These are phyloP conservation scores for Umbilicaria muhlenbergii DNA, from an alignment of 495 filamentous ascomycete genomes.

Conservation along the genomic window DNA sequence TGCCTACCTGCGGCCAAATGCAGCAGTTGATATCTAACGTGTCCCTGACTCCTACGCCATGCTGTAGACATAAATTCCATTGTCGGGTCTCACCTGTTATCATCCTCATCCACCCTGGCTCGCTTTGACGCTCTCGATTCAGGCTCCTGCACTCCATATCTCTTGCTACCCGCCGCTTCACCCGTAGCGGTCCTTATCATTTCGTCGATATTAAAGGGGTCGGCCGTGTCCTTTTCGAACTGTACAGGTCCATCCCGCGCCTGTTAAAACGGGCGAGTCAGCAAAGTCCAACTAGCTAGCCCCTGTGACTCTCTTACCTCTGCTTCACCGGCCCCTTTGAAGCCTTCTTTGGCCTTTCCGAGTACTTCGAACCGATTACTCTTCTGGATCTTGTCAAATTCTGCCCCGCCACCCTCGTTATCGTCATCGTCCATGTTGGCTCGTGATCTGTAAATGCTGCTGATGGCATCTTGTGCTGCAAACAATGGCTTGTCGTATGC, in stretches of 20 bases:
- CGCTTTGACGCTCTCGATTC: conserved; percentile 54
- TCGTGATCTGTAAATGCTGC: conserved; percentile 79
- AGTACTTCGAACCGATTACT: conserved; percentile 71
- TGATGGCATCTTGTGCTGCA: conserved; percentile 89
- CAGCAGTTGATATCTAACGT: too few species aligned
- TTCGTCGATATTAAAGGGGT: conserved; percentile 86
- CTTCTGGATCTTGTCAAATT: conserved; percentile 79
- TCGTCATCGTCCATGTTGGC: conserved; percentile 55
- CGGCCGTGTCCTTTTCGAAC: conserved; percentile 82
- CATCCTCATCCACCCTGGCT: conserved; percentile 66
- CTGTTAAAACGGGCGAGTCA: conserved; percentile 21
- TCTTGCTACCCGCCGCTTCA: conserved; percentile 41
- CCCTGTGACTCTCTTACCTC: conserved; percentile 42
- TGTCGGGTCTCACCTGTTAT: conserved; percentile 1
- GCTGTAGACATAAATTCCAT: too few species aligned
- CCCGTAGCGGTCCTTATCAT: conserved; percentile 69
- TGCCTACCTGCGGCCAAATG: too few species aligned
- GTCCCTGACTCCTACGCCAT: too few species aligned
- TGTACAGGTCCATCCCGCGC: conserved; percentile 83
- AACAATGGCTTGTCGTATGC: conserved; percentile 96
- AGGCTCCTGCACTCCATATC: conserved; percentile 71
- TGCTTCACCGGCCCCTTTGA: conserved; percentile 75
- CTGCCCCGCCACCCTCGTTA: conserved; percentile 61
- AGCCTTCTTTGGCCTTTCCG: conserved; percentile 71
- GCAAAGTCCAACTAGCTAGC: conserved; percentile 13